Evolutionary conservation across 352 stramenopile genomes (phyloP).

Genomic region (Phytophthora constricta): DNA sequence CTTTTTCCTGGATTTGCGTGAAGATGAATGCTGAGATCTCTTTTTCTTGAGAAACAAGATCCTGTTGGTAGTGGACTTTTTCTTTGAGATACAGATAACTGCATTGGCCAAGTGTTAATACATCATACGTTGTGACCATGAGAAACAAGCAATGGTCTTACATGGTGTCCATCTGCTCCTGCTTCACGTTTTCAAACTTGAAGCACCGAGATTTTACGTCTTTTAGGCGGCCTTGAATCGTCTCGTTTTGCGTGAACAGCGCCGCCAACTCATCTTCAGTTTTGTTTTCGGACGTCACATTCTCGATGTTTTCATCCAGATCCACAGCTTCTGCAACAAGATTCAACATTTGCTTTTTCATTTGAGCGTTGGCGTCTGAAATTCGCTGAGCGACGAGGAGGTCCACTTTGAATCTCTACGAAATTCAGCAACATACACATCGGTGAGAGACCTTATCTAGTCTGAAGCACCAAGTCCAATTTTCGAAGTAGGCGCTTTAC

Average conservation of each 20-base stretch:
- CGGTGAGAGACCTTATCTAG: too few species aligned
- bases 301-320: slow-evolving; percentile 35
- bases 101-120: slow-evolving; percentile 12
- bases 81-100: slow-evolving; percentile 86
- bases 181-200: slow-evolving; percentile 62
- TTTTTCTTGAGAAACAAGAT: slow-evolving; percentile 70
- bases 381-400: slow-evolving; percentile 75
- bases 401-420: slow-evolving; percentile 77
- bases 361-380: slow-evolving; percentile 57
- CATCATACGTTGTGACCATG: background rate
- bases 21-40: slow-evolving; percentile 78
- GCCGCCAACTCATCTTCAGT: slow-evolving; percentile 54
- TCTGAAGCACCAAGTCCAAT: too few species aligned
- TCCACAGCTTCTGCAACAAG: slow-evolving; percentile 47
- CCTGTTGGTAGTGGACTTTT: slow-evolving; percentile 77
- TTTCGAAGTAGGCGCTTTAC: slow-evolving; percentile 27
- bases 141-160: slow-evolving; percentile 26
- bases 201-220: slow-evolving; percentile 75
- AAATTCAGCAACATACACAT: background rate
- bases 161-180: slow-evolving; percentile 70
- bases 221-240: slow-evolving; percentile 58
- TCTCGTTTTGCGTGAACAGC: slow-evolving; percentile 57
- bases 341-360: slow-evolving; percentile 77
- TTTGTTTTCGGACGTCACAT: background rate
- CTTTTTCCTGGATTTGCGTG: slow-evolving; percentile 55